Evolutionary conservation across 345 rosid species (phyloP), one percentile per base, ranked within the genome.

Genomic region (Cardamine resedifolia): DNA sequence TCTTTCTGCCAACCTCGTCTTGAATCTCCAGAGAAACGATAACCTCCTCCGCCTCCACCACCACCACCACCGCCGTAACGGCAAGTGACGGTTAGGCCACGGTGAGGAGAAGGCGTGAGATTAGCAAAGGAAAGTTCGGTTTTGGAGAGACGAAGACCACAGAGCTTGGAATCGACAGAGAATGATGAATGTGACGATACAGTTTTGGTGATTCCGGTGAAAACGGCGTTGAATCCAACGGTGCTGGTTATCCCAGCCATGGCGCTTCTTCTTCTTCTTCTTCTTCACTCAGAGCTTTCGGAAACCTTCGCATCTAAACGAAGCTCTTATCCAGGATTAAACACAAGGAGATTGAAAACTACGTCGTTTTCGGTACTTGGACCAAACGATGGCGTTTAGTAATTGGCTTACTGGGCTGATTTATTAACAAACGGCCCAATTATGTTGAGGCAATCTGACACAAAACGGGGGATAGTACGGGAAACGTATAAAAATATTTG

Each of bases 191-290:
- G 58, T 6, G 72, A 58, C 1, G 20, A 12, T 0, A 6, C 1
- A 0, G 44, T 20, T 57, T 70, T 76, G 47, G 39, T 9, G 73
- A 81, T 64, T 60, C 76, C 81, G 63, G 81, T 34, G 66, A 76
- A 56, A 36, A 45, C 73, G 43, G 79, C 50, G 47, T 73, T 81
- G 80, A 82, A 73, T 49, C 78, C 68, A 26, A 83, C 70, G 76
- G 81, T 51, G 85, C 81, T 75, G 81, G 93, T 64, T 30, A 87
- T 64, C 34, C 88, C 91, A 86, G 89, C 86, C 98, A 93, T 90
- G 78, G 85, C 80, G 67, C 55, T 67, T 68, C 31, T 59, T 59
- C 48, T 39, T 58, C 44, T 36, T 60, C 50, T n/a, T n/a, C n/a
- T 50, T 47, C 19, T 57, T 64, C 38, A 24, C 20, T 60, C 39